Base-by-base conservation (phyloP, 2,329 filamentous ascomycete genomes). In the Cordyceps cateniannulata region DNA sequence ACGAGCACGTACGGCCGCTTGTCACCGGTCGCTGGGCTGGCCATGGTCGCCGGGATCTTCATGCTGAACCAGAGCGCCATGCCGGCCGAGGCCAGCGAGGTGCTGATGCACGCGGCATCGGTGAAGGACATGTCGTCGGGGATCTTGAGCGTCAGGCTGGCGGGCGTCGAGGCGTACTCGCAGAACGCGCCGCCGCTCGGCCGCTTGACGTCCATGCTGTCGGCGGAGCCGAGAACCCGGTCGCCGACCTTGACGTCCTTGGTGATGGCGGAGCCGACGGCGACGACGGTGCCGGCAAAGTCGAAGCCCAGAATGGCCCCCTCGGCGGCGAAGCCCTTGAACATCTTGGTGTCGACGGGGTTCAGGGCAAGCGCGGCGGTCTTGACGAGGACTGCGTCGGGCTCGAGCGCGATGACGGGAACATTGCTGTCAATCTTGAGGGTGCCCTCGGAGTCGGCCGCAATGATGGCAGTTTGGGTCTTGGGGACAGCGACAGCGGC, bases 1-100 rank as follows among this genome's bases (percentile, higher is more conserved):
- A 82, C 74, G 1, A 82, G 66, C 0, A 82, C 69, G 47, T 63
- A 61, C 18, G 50, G 50, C 5, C 50, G 50, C 22, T 62, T 54
- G n/a, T 62, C 24, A 29, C 64, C 60, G 0, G 63, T 44, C 3
- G 67, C 55, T 3, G 62, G 60, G 49, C 63, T 64, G 14, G 65
- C 63, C 16, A 59, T 54, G n/a, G 66, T 62, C 25, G 57, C 61
- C 6, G 69, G 66, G n/a, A 75, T 60, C 20, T 66, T 64, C 20
- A 74, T 59, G 20, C 61, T 62, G 57, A 67, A 65, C 62, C 66
- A 74, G 6, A 75, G 63, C 7, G 67, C 70, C 66, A 72, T 65
- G 27, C 66, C 69, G 14, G 67, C 64, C 3, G 70, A 72, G 7
- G 64, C 64, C 56, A 71, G 60, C 38, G 68, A 65, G 5, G 59